These are phyloP conservation scores for Lyophyllum semitale DNA, from an alignment of 768 basidiomycete species.

Conservation along the genomic window DNA sequence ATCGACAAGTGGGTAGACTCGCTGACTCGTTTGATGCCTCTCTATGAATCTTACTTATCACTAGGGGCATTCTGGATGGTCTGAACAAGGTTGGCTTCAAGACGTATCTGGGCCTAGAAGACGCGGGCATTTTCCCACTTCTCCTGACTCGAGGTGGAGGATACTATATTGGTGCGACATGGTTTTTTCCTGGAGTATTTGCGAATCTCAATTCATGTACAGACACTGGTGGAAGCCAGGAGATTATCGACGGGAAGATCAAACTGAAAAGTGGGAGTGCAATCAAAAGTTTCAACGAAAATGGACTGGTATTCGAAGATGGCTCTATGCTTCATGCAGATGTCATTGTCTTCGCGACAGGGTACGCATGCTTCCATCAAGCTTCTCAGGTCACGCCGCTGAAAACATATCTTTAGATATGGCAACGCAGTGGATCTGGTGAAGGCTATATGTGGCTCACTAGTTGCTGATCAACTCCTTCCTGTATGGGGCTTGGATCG, in stretches of 20 bases:
- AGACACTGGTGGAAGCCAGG: constrained; percentile 62
- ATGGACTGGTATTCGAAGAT: constrained; percentile 50
- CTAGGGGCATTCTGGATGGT: constrained; percentile 38
- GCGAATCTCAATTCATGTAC: not conserved
- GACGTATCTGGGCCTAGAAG: constrained; percentile 38
- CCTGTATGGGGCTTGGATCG: constrained; percentile 66
- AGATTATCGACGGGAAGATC: constrained; percentile 68
- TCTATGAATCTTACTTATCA: not conserved
- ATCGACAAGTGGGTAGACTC: constrained; percentile 14
- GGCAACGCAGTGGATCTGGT: constrained; percentile 44
- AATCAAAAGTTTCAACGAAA: constrained; percentile 45
- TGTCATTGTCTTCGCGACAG: constrained; percentile 62
- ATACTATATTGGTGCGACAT: constrained; percentile 37
- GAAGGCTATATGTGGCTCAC: constrained; percentile 45
- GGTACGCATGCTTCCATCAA: constrained; percentile 29
- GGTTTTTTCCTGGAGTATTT: no score
- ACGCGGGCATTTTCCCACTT: constrained; percentile 32
- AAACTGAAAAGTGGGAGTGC: constrained; percentile 65
- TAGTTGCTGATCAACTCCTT: constrained; percentile 44
- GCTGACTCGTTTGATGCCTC: not conserved
- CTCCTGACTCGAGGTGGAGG: constrained; percentile 36
- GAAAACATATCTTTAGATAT: constrained; percentile 32
- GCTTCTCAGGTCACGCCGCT: not conserved
- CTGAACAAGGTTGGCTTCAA: constrained; percentile 38
- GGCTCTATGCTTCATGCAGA: constrained; percentile 50